These are phyloP conservation scores for Corylus americana DNA, from an alignment of 306 rosid species.

Conservation along the genomic window DNA sequence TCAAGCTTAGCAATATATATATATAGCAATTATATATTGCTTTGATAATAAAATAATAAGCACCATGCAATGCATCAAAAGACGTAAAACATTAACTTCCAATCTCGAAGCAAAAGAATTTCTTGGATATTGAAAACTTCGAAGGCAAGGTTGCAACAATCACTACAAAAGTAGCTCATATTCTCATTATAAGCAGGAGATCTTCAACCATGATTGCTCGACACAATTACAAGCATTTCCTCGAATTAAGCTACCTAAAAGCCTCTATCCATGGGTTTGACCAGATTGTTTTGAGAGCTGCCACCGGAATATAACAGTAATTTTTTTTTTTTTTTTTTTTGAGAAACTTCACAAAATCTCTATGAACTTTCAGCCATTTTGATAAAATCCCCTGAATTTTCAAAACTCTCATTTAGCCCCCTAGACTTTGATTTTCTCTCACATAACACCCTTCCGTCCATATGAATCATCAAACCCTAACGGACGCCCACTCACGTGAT, in stretches of 20 bases:
- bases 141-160: conserved; percentile 4
- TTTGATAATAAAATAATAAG: neutral
- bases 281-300: neutral
- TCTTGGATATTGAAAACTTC: neutral
- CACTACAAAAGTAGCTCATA: neutral
- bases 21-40: too few relatives aligned
- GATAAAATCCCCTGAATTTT: too few relatives aligned
- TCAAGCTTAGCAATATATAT: conserved; percentile 6
- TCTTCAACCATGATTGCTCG: neutral
- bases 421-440: too few relatives aligned
- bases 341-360: too few relatives aligned
- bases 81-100: conserved; percentile 18
- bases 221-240: neutral
- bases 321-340: neutral
- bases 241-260: conserved; percentile 4
- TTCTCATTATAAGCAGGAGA: neutral
- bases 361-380: too few relatives aligned
- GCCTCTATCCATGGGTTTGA: neutral
- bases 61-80: conserved; percentile 33
- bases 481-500: too few relatives aligned
- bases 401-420: too few relatives aligned
- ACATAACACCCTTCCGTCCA: too few relatives aligned
- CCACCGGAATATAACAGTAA: neutral
- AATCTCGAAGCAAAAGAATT: neutral
- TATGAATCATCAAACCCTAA: too few relatives aligned